Evolutionary conservation across 1,284 basidiomycete species (phyloP).

Genomic region (Trametes sp.): DNA sequence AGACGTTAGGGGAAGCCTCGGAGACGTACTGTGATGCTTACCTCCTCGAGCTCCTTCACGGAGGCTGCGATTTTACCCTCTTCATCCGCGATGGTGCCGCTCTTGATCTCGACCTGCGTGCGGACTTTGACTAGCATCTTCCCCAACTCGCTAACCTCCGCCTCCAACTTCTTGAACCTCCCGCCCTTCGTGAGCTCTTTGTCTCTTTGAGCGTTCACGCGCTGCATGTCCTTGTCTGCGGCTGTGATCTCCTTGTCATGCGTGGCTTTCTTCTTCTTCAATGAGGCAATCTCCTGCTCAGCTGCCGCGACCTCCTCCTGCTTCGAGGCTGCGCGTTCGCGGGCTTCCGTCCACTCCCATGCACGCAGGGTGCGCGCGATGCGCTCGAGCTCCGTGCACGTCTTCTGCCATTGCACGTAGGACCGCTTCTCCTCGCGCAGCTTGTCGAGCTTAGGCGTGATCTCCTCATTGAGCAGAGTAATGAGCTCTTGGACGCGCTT

Average conservation of each 20-base stretch:
- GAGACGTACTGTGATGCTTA: conserved; percentile 44
- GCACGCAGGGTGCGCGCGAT: conserved; percentile 87
- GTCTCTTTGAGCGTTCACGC: conserved; percentile 72
- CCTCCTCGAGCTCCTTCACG: conserved; percentile 66
- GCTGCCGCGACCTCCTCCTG: conserved; percentile 62
- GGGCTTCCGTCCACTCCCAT: conserved; percentile 83
- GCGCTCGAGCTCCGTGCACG: conserved; percentile 89
- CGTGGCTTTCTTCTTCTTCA: conserved; percentile 58
- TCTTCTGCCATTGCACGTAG: conserved; percentile 93
- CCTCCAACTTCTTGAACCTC: conserved; percentile 79
- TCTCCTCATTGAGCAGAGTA: conserved; percentile 86
- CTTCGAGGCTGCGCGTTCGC: conserved; percentile 54
- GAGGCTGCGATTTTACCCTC: conserved; percentile 66
- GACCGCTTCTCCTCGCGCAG: conserved; percentile 91
- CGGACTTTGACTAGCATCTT: conserved; percentile 88
- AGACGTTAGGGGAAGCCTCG: conserved; percentile 17
- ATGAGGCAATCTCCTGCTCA: conserved; percentile 52
- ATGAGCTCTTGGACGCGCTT: conserved; percentile 94
- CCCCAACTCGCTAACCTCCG: conserved; percentile 80
- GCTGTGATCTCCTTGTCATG: conserved; percentile 56
- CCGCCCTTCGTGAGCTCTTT: conserved; percentile 77
- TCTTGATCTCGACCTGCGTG: conserved; percentile 89
- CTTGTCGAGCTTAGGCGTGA: conserved; percentile 93
- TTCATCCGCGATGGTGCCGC: conserved; percentile 84
- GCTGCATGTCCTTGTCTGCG: conserved; percentile 61